Evolutionary conservation across 225 moss, liverwort and hornwort species (phyloP).

Genomic region (Anthoceros angustus): DNA sequence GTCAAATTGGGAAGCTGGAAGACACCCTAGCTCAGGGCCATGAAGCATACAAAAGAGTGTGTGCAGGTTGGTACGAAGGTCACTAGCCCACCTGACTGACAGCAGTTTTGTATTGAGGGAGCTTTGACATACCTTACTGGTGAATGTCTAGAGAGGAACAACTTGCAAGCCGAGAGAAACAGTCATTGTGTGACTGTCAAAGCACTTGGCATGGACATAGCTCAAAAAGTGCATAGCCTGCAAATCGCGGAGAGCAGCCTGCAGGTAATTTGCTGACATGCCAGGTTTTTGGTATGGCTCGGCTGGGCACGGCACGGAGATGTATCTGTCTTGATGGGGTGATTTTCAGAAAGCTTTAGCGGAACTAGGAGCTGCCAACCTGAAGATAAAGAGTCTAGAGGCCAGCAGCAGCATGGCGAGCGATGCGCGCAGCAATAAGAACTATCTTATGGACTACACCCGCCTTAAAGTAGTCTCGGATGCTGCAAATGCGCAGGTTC

Average conservation of each 20-base stretch:
- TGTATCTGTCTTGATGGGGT: not conserved
- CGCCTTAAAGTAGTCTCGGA: not conserved
- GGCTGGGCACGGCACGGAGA: too few species aligned
- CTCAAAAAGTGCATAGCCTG: not conserved
- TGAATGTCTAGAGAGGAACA: not conserved
- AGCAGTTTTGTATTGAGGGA: not conserved
- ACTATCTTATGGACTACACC: not conserved
- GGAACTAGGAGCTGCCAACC: not conserved
- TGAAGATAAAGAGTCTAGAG: not conserved
- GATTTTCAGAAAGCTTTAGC: not conserved
- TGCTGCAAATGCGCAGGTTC: not conserved
- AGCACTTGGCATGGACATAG: not conserved
- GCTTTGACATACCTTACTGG: not conserved
- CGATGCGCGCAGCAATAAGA: not conserved
- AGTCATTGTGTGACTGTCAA: not conserved
- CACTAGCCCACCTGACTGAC: too few species aligned
- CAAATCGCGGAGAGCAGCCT: not conserved
- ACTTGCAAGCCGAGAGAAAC: slow-evolving; percentile 2
- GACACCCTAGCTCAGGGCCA: not conserved
- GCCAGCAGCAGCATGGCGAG: not conserved
- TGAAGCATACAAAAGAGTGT: not conserved
- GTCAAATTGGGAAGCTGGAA: slow-evolving; percentile 1
- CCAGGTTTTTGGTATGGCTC: too few species aligned
- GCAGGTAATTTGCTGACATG: not conserved
- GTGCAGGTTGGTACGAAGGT: not conserved